Conservation (phyloP, 2,329 filamentous ascomycete genomes). For the Talaromyces sp. region DNA sequence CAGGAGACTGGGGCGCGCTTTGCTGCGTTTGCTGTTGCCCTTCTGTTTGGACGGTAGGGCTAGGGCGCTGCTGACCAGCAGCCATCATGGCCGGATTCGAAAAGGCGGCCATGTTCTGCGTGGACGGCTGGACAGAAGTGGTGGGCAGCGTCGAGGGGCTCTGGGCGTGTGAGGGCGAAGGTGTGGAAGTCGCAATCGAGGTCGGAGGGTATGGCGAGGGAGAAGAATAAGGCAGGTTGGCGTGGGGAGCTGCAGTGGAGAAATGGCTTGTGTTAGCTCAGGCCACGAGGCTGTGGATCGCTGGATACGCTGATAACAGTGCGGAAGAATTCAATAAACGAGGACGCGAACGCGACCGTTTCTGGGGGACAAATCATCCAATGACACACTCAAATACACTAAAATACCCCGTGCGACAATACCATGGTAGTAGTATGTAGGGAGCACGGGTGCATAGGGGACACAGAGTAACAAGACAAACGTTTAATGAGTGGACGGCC, state of each 20-base stretch:
- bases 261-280: conserved; percentile 9
- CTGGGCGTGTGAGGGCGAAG: conserved; percentile 26
- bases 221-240: conserved; percentile 24
- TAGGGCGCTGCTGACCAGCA: conserved; percentile 19
- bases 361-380: not conserved
- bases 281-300: conserved; percentile 11
- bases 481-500: not conserved
- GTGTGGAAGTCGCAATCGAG: conserved; percentile 24
- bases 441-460: not conserved
- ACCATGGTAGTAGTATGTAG: too few species aligned
- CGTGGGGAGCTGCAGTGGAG: conserved; percentile 26
- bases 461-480: not conserved
- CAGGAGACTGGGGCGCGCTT: conserved; percentile 19
- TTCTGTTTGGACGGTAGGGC: not conserved
- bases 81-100: conserved; percentile 25
- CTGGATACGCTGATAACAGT: conserved; percentile 1
- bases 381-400: not conserved
- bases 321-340: not conserved
- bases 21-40: conserved; percentile 14
- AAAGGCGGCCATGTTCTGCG: conserved; percentile 31
- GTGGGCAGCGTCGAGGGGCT: conserved; percentile 22
- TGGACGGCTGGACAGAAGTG: conserved; percentile 26
- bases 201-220: conserved; percentile 26
- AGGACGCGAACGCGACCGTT: not conserved
- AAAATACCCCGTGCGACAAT: not conserved